Base-by-base conservation (phyloP, 2,329 filamentous ascomycete species). In the Zymoseptoria ardabiliae region DNA sequence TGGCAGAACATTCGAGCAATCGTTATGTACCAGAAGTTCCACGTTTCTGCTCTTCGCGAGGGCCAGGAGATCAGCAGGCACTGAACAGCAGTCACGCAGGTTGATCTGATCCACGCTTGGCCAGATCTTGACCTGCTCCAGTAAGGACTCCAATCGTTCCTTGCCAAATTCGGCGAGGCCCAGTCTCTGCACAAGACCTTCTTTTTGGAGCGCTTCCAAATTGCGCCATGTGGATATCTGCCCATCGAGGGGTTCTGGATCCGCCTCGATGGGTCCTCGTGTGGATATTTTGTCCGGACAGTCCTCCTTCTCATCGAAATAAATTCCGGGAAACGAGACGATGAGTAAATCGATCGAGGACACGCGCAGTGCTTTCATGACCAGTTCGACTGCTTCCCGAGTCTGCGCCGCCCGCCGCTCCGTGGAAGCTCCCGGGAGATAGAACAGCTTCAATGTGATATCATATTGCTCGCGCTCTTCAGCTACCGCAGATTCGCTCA, bases 41-140 rank as follows among this genome's bases (percentile, higher is more conserved):
- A 99, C 91, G 20, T 84, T 81, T 71, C 91, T 81, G 64, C 87
- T 81, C 74, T 90, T 92, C n/a, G 93, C 93, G 68, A 95, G 87
- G 68, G 88, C 77, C 60, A 91, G 86, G 63, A 99, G 81, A 11
- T 91, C 88, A 69, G 91, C 92, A 8, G 94, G 94, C 50, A 97
- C 94, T 53, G 91, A 93, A 76, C 94, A 99, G 79, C 93, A 97
- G 75, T 97, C 90, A 68, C 90, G 87, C 55, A 96, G 84, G 72
- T 97, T 97, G 80, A 99, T 96, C 80, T 99, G 94, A 74, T 97
- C 86, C 49, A 97, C 93, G 20, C 84, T 83, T 0, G 94, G 94
- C 66, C 83, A 84, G 61, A 96, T 79, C 49, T 79, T 80, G 21
- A 90, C 88, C 62, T 84, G 80, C 50, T 84, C 80, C 23, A 97